phyloP scores from a whole-genome alignment of 805 yeast genomes.

The Jamesozyma gamospora region DNA sequence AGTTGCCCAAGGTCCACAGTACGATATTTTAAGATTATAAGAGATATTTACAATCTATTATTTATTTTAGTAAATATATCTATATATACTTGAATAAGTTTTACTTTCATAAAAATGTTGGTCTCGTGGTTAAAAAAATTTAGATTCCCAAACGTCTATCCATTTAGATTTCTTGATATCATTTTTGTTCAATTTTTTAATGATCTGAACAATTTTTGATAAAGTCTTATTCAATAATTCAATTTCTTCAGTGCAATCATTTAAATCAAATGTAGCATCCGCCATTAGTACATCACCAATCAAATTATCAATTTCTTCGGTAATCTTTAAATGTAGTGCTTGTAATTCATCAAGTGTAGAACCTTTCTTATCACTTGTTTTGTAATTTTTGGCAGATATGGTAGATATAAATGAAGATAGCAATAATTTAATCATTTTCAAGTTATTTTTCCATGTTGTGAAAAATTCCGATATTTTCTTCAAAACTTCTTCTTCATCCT shows the following conservation, averaged over 20 bases:
- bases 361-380: constrained; percentile 26
- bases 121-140: no score
- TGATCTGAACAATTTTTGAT: constrained; percentile 28
- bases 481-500: constrained; percentile 24
- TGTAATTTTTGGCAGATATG: constrained; percentile 34
- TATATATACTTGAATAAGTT: neutral
- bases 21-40: constrained; percentile 38
- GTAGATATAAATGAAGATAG: constrained; percentile 51
- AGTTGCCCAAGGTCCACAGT: constrained; percentile 82
- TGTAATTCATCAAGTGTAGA: constrained; percentile 39
- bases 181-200: constrained; percentile 38
- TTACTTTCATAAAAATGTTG: no score
- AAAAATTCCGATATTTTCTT: constrained; percentile 32
- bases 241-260: constrained; percentile 22
- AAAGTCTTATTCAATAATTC: constrained; percentile 20
- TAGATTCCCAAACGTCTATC: constrained; percentile 27
- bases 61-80: no score
- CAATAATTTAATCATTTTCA: constrained; percentile 46
- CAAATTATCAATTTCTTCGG: constrained; percentile 45
- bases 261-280: constrained; percentile 27
- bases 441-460: constrained; percentile 35
- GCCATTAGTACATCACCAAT: constrained; percentile 45
- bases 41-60: no score
- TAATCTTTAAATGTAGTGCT: constrained; percentile 34
- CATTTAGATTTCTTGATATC: constrained; percentile 40